These are phyloP conservation scores for Eucalyptus caleyi DNA, from an alignment of 345 rosid species.

Conservation along the genomic window DNA sequence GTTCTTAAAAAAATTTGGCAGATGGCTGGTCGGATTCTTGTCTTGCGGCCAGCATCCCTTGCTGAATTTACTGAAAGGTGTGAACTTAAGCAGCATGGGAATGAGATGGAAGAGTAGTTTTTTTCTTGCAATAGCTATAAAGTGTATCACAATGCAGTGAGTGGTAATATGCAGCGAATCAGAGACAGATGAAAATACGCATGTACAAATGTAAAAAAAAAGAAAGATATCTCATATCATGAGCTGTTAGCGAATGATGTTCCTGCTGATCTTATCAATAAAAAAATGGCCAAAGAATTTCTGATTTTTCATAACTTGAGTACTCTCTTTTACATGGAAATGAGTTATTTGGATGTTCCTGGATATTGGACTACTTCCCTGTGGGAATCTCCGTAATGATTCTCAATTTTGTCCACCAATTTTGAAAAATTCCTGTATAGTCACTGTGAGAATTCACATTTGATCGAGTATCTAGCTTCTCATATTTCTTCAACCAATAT, in stretches of 20 bases:
- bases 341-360: neutral
- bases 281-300: neutral
- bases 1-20: slow-evolving; percentile 2
- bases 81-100: neutral
- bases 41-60: slow-evolving; percentile 60
- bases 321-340: neutral
- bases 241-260: neutral
- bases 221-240: neutral
- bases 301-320: neutral
- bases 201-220: neutral
- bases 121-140: neutral
- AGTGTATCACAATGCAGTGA: neutral
- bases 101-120: neutral
- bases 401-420: neutral
- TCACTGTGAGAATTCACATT: neutral
- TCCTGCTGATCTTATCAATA: neutral
- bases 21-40: slow-evolving; percentile 91
- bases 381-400: neutral
- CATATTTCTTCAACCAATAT: neutral
- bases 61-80: slow-evolving; percentile 71
- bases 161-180: neutral
- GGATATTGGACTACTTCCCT: neutral
- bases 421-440: neutral
- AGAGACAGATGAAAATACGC: neutral
- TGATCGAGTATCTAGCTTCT: neutral